Base-by-base conservation (phyloP, 805 yeast species). In the Suhomyces sp. region DNA sequence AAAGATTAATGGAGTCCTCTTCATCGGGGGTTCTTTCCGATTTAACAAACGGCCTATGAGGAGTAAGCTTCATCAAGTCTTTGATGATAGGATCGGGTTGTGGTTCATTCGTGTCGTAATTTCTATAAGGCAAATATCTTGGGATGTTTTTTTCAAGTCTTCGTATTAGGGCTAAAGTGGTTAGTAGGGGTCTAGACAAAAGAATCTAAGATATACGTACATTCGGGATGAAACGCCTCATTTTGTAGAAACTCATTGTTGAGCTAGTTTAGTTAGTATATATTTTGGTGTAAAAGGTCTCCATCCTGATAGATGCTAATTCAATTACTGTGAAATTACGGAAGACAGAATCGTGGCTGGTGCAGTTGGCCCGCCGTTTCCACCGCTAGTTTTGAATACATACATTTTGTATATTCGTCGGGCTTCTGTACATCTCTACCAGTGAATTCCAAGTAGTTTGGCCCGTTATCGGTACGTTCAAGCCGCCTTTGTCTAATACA, bases 61-160 rank as follows among this genome's bases (percentile, higher is more conserved):
- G 67, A 31, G 58, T 60, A 24, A 72, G 55, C 47, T 69, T 72
- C 61, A 63, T 57, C 44, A 73, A 60, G 46, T 69, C 73, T 19
- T 57, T 51, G 31, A 65, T 50, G 9, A 71, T 68, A n/a, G 73
- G 75, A 53, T 72, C 77, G 20, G 45, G 41, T 21, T 21, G 27
- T 27, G 29, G 19, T 20, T 41, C 29, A 27, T 15, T 45, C 20
- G 37, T 8, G 22, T 41, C 31, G 40, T 37, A 46, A 10, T 48
- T 41, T 46, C 47, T 25, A 44, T 50, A 51, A 6, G 62, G 60
- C 21, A 53, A 47, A n/a, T 61, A 48, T 17, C 64, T 51, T 7
- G 65, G 62, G 39, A 57, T 57, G 31, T 48, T 51, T 33, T 49
- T 48, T 29, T 52, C 54, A 4, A 61, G 43, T 45, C 48, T 51